Base-by-base conservation (phyloP, 2,329 filamentous ascomycete genomes). In the Escovopsis weberi region DNA sequence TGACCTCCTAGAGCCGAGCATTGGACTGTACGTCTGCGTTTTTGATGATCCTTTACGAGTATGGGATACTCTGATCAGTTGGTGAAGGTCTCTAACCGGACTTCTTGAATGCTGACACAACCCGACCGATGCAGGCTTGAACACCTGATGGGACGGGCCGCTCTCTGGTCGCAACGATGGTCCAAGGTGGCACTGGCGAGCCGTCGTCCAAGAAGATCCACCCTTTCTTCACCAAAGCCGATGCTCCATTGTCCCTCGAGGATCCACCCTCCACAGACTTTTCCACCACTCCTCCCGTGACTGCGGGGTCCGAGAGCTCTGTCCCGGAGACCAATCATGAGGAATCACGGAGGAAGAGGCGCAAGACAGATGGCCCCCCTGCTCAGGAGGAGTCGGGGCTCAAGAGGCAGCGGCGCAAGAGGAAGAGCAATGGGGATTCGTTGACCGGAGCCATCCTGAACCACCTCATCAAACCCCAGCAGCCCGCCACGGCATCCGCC, bases 211-310 rank as follows among this genome's bases (percentile, higher is more conserved):
- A 65, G 51, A 73, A 70, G 48, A 52, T 76, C 33, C 74, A 77
- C 49, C 73, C 74, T 15, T 75, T 77, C 58, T 76, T 77, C 52
- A 52, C 59, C 34, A 60, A 58, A 43, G 44, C 38, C 6, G 45
- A 55, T 38, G 23, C 44, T 18, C 42, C 45, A 26, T 45, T 50
- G 10, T 32, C 40, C 32, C 26, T 44, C 30, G 18, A 38, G 12
- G 38, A 26, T n/a, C 28, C 41, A 19, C 23, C 40, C n/a, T 37
- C 48, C 39, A n/a, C 26, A 37, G 18, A 39, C 44, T 23, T 12
- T 26, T 12, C 37, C 11, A 38, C 41, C 23, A 7, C 47, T 28
- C 12, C 39, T 8, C 40, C 37, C 12, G 33, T 38, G 6, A 11
- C 10, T 34, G 12, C 41, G 34, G 34, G 26, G 23, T 40, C 40